These are phyloP conservation scores for Postia placenta DNA, from an alignment of 768 basidiomycete genomes.

Conservation along the genomic window DNA sequence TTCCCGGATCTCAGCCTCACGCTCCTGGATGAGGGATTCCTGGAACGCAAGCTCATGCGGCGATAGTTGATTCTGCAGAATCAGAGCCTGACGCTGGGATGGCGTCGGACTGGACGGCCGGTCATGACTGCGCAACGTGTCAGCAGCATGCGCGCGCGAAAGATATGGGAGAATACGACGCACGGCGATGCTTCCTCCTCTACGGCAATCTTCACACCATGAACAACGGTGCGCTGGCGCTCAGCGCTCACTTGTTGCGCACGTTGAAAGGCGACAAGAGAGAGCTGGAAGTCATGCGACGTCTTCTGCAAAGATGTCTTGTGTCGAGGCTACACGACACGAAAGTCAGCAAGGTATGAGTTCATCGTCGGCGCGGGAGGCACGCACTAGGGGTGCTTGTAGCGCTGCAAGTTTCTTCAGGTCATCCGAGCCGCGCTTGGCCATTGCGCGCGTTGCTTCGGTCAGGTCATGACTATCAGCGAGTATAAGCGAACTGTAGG, in stretches of 20 bases:
- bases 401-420: constrained; percentile 80
- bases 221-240: constrained; percentile 82
- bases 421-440: constrained; percentile 90
- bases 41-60: constrained; percentile 94
- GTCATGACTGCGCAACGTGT: constrained; percentile 10
- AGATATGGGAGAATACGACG: constrained; percentile 4
- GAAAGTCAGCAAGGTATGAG: not conserved
- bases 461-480: constrained; percentile 79
- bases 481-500: not conserved
- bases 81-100: constrained; percentile 62
- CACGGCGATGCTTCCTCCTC: constrained; percentile 55
- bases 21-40: constrained; percentile 90
- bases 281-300: constrained; percentile 86
- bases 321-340: constrained; percentile 56
- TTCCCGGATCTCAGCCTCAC: constrained; percentile 91
- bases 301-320: constrained; percentile 88
- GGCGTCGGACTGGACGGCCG: constrained; percentile 33
- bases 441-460: constrained; percentile 91
- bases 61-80: constrained; percentile 68
- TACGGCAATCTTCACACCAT: constrained; percentile 77
- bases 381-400: constrained; percentile 53
- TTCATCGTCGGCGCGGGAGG: not conserved
- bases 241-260: constrained; percentile 90
- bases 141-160: not conserved
- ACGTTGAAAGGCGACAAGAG: constrained; percentile 86